Conservation (phyloP, 441 rosid species). For the Dalechampia spathulata region DNA sequence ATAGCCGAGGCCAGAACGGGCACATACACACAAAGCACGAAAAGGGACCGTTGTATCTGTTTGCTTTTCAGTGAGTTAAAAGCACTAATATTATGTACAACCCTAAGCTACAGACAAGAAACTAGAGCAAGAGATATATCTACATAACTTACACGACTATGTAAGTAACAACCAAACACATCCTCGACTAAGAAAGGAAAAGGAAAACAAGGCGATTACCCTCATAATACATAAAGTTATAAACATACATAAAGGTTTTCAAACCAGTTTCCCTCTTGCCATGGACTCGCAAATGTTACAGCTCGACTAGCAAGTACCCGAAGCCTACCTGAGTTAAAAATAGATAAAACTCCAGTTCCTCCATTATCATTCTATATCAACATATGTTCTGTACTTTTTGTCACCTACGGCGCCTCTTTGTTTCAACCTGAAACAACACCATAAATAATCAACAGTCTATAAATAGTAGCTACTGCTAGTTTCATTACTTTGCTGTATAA, state of each 20-base stretch:
- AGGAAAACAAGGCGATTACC: conserved; percentile 18
- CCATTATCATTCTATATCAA: conserved; percentile 15
- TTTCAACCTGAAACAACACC: conserved; percentile 48
- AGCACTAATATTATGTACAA: conserved; percentile 21
- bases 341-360: conserved; percentile 11
- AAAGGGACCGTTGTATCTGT: conserved; percentile 8
- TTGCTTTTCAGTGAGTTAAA: conserved; percentile 11
- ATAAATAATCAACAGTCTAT: not conserved
- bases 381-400: conserved; percentile 4
- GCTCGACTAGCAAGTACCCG: conserved; percentile 14
- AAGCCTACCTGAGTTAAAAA: conserved; percentile 20
- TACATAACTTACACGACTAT: conserved; percentile 20
- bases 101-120: conserved; percentile 25
- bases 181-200: conserved; percentile 10
- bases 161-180: conserved; percentile 25
- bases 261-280: conserved; percentile 20
- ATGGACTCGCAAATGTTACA: conserved; percentile 14
- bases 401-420: conserved; percentile 64
- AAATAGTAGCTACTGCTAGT: not conserved
- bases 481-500: not conserved
- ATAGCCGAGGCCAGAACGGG: too few species aligned
- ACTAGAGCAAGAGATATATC: conserved; percentile 5
- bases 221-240: conserved; percentile 26
- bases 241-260: conserved; percentile 22
- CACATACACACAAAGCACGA: too few species aligned